These are phyloP conservation scores for Ceratocystis alfenasii DNA, from an alignment of 2,329 filamentous ascomycete genomes.

Conservation along the genomic window DNA sequence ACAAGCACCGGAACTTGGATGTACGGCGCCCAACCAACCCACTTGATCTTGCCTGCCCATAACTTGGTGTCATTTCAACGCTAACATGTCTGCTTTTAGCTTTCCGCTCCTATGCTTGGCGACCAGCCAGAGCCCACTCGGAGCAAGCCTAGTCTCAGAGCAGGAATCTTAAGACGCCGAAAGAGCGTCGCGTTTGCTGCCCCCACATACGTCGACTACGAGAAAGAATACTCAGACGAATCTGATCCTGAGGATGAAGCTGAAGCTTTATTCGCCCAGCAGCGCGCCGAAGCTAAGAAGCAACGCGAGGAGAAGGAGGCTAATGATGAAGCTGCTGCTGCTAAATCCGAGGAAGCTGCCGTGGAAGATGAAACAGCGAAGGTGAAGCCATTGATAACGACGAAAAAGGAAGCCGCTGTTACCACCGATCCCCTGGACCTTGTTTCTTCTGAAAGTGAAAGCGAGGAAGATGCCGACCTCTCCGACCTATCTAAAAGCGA, in stretches of 20 bases:
- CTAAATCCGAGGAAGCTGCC: conserved; percentile 24
- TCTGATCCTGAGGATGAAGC: conserved; percentile 55
- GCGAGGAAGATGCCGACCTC: conserved; percentile 9
- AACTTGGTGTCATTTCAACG: neutral
- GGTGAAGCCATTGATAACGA: conserved; percentile 39
- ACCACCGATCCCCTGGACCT: neutral
- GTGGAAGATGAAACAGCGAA: conserved; percentile 41
- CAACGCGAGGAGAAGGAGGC: conserved; percentile 25
- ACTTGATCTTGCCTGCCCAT: neutral
- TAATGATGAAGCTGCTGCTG: conserved; percentile 15
- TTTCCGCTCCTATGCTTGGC: conserved; percentile 51
- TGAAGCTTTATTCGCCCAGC: conserved; percentile 29
- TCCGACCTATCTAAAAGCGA: neutral
- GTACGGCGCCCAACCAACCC: conserved; percentile 40
- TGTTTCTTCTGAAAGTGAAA: conserved; percentile 1
- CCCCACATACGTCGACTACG: conserved; percentile 79
- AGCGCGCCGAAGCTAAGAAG: conserved; percentile 28
- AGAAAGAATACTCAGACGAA: conserved; percentile 64
- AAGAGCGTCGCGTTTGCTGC: conserved; percentile 80
- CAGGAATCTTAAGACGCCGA: conserved; percentile 68
- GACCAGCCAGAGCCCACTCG: conserved; percentile 56
- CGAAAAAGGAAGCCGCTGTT: conserved; percentile 31
- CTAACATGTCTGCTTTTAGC: conserved; percentile 29
- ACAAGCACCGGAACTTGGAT: conserved; percentile 97
- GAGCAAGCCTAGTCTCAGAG: conserved; percentile 44